Base-by-base conservation (phyloP, 768 basidiomycete species). In the Harrya chromipes region DNA sequence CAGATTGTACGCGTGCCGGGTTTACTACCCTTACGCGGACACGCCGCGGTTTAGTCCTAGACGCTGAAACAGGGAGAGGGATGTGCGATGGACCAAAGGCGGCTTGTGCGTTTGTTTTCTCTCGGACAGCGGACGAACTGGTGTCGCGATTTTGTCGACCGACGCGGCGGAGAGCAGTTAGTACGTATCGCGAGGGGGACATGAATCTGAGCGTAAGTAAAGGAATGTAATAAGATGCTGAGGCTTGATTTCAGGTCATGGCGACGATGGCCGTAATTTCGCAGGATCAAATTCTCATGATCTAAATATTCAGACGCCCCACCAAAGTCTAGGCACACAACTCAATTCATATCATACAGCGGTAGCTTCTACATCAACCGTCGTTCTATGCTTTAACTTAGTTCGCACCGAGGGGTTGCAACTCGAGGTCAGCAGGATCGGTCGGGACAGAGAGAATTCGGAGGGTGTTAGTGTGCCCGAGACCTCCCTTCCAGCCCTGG, bases 401-500 rank as follows among this genome's bases (percentile, higher is more conserved):
- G 29, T 38, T 37, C 19, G 67, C 65, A 9, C 73, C 78, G 20
- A 82, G 72, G 29, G 83, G 79, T 66, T 90, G 85, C 70, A 84
- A 58, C 68, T 86, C 83, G 45, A 94, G 72, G 66, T 94, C 91
- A 43, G 85, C 87, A 29, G 70, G 54, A 60, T 92, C 88, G 20
- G 87, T 90, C 16, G 91, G 91, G 39, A 93, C 91, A 35, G 82
- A 82, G 58, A 94, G 70, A 53, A 94, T 80, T 43, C 91, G 85
- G 49, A 94, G 74, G 12, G 90, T 93, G 77, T 94, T 94, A 57
- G 92, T 94, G 73, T 97, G 93, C 27, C 94, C 94, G 39, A 97
- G 81, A 50, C 97, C 97, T 38, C 94, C 91, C 74, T 94, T 95
- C 95, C 95, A 99, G n/a, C 97, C 97, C 71, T 98, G 97, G 5